Evolutionary conservation across 1,284 basidiomycete genomes (phyloP), one percentile per base, ranked within the genome.

Genomic region (Ustilago xerochloae): DNA sequence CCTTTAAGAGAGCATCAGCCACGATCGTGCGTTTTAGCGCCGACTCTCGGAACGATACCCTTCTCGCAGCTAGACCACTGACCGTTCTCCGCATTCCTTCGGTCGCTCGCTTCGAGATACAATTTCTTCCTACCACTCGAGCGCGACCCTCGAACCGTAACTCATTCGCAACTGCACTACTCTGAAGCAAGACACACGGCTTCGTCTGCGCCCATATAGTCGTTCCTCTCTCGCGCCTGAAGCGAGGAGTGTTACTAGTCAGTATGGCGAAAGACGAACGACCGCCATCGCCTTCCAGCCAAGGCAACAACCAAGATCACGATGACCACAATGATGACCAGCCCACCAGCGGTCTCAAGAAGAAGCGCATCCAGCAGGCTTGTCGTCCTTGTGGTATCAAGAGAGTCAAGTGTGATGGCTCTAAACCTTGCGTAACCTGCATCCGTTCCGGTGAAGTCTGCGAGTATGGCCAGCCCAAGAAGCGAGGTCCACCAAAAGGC

Each of bases 321-420:
- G 70, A 68, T 41, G 51, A 60, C 35, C 39, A 35, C 43, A 55
- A 30, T n/a, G 63, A 68, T 8, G 70, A 58, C 6, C 52, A 68
- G 4, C 36, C 43, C 1, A 36, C 2, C 13, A 73, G 53, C 35
- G 61, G 71, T 3, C 57, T 66, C 36, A 75, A 73, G 39, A 63
- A 68, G 58, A 77, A 66, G 54, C 62, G 78, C n/a, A 80, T 80
- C 24, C 76, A 78, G 26, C 78, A 80, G 41, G 78, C 78, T 16
- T 80, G 78, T 54, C 74, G 75, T 26, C 63, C 51, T 9, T 80
- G 78, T 45, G 63, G 76, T 20, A 60, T 71, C 53, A 77, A 76
- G 52, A 54, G 78, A 13, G 76, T 80, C 60, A 80, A 77, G 35
- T 80, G 78, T 47, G 71, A 80, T 30, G 78, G 78, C 6, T 50